Conservation (phyloP, 768 basidiomycete genomes). For the Strobilomyces dryophilus region DNA sequence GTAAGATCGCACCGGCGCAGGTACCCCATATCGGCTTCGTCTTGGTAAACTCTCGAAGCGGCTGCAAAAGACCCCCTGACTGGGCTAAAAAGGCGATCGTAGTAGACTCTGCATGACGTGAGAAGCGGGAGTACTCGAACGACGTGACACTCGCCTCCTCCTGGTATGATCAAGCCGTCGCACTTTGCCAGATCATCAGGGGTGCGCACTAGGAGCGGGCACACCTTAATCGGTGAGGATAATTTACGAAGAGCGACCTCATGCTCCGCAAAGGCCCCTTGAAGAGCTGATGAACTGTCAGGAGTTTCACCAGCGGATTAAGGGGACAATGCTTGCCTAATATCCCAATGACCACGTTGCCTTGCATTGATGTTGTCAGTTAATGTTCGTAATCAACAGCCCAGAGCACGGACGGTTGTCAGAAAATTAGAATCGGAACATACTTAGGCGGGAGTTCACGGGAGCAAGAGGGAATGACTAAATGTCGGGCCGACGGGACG, state of each 20-base stretch:
- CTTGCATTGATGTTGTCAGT: constrained; percentile 8
- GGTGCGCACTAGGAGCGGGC: constrained; percentile 62
- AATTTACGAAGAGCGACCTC: constrained; percentile 62
- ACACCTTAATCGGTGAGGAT: constrained; percentile 41
- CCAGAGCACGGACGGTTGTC: neutral
- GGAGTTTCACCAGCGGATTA: neutral
- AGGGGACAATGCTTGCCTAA: constrained; percentile 37
- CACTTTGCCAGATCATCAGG: constrained; percentile 70
- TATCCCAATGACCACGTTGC: constrained; percentile 41
- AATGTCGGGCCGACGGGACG: constrained; percentile 15
- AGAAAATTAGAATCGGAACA: neutral
- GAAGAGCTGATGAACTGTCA: constrained; percentile 58
- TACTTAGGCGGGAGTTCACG: neutral
- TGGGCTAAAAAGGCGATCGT: constrained; percentile 80
- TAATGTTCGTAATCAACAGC: neutral
- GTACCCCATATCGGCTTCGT: constrained; percentile 89
- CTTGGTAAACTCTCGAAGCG: constrained; percentile 67
- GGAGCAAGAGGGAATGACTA: neutral
- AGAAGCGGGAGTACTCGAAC: neutral
- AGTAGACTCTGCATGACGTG: constrained; percentile 65
- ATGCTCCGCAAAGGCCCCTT: constrained; percentile 92
- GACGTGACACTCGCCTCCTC: constrained; percentile 57
- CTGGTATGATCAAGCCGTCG: constrained; percentile 88
- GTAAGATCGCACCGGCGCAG: constrained; percentile 91
- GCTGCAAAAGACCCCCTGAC: constrained; percentile 74